Base-by-base conservation (phyloP, 2,329 filamentous ascomycete species). In the Grosmannia clavigera region DNA sequence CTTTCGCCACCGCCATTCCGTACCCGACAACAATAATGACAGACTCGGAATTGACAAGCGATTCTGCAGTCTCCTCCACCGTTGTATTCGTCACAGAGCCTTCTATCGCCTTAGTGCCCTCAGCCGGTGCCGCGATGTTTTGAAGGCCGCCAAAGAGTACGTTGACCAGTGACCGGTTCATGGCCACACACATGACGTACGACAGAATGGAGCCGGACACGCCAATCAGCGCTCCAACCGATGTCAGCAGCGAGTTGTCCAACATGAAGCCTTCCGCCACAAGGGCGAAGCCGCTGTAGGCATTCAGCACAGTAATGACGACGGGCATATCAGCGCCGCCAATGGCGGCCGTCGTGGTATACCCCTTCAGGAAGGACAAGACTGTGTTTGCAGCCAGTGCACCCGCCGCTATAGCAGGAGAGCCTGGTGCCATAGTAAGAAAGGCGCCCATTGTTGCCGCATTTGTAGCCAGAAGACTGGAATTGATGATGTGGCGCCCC, bases 281-380 rank as follows among this genome's bases (percentile, higher is more conserved):
- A 2, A 96, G 79, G 0, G 91, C 91, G 61, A 95, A 96, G 14
- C 91, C 91, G 55, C 88, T 92, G 70, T 95, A 95, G 0, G 90
- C 90, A 66, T 95, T 96, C 25, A 96, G 74, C 1, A 95, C 90
- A 0, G 90, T 95, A 64, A 95, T 95, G 38, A 94, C 89, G 5
- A 95, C 90, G 73, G 83, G 90, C 90, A 95, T 95, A 68, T 96
- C 91, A 14, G 90, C 90, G n/a, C 90, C 91, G 27, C 91, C 91
- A 67, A 96, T 95, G 0, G 89, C 89, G 2, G 90, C 81, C 0
- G 91, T 95, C 0, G 90, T 95, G 0, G 90, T 95, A 68, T 84
- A 95, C 9, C 91, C 91, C 70, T 95, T 92, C 63, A 87, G 75
- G 71, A 95, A 95, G 62, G 87, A 92, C 29, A 96, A 75, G 0